These are phyloP conservation scores for Aspergillus nomiae DNA, from an alignment of 2,329 filamentous ascomycete genomes.

Conservation along the genomic window DNA sequence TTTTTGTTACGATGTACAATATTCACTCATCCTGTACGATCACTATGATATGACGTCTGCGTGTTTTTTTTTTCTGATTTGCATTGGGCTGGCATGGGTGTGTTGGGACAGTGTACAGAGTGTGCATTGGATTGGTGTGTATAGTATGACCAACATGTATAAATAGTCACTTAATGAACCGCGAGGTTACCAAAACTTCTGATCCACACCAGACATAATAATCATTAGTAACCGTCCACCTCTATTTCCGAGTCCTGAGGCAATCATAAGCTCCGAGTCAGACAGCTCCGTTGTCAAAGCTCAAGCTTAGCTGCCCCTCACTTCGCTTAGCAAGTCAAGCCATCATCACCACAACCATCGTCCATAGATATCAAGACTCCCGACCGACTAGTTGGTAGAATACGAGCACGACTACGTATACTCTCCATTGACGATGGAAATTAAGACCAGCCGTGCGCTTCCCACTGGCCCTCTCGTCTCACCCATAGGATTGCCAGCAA, in stretches of 20 bases:
- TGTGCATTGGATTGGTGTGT: constrained; percentile 5
- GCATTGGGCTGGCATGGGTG: constrained; percentile 19
- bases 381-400: background rate
- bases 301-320: background rate
- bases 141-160: background rate
- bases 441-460: too few relatives aligned
- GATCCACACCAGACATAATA: background rate
- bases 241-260: background rate
- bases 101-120: constrained; percentile 13
- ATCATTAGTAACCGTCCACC: background rate
- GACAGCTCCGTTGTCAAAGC: background rate
- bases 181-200: background rate
- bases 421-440: background rate
- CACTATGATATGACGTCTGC: constrained; percentile 19
- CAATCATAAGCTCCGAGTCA: background rate
- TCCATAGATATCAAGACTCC: too few relatives aligned
- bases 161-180: background rate
- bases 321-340: background rate
- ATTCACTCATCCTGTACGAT: constrained; percentile 17
- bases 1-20: constrained; percentile 23
- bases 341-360: background rate
- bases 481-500: background rate
- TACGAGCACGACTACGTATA: background rate
- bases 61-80: constrained; percentile 12
- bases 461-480: too few relatives aligned